Percentiles rank a stretch among this genome's conserved stretches.
Evolutionary conservation across 2,329 filamentous ascomycete genomes (phyloP).

Genomic region (Periconia sp.): DNA sequence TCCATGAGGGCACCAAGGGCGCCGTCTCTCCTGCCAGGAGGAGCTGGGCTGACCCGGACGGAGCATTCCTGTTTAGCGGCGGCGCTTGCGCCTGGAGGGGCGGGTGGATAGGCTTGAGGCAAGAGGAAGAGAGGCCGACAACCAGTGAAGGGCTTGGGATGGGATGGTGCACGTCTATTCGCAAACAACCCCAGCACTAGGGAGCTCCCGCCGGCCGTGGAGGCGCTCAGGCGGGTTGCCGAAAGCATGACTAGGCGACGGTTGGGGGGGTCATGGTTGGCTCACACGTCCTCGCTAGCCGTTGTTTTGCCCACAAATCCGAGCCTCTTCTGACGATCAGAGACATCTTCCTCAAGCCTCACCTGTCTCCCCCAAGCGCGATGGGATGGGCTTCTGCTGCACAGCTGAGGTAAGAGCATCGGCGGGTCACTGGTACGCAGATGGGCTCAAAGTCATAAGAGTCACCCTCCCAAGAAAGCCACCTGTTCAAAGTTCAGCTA

Average conservation of each 20-base stretch:
- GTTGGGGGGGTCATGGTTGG: constrained; percentile 23
- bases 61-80: constrained; percentile 34
- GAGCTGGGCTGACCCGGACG: constrained; percentile 26
- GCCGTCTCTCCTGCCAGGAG: constrained; percentile 33
- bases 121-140: constrained; percentile 28
- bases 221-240: constrained; percentile 22
- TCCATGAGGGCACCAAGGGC: constrained; percentile 28
- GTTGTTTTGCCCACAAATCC: constrained; percentile 31
- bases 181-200: constrained; percentile 36
- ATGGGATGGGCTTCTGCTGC: too few species aligned
- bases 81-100: constrained; percentile 45
- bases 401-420: constrained; percentile 33
- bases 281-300: constrained; percentile 24
- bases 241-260: constrained; percentile 24
- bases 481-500: constrained; percentile 16
- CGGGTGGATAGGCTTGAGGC: constrained; percentile 40
- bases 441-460: constrained; percentile 10
- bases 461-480: constrained; percentile 12
- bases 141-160: constrained; percentile 31
- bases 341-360: constrained; percentile 18
- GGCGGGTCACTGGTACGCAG: constrained; percentile 24
- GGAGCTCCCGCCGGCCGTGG: constrained; percentile 26
- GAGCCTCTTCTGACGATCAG: constrained; percentile 33
- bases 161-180: constrained; percentile 41
- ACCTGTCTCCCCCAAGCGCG: constrained; percentile 18